Conservation (phyloP, 352 stramenopile genomes). For the Globisporangium nodosum region DNA sequence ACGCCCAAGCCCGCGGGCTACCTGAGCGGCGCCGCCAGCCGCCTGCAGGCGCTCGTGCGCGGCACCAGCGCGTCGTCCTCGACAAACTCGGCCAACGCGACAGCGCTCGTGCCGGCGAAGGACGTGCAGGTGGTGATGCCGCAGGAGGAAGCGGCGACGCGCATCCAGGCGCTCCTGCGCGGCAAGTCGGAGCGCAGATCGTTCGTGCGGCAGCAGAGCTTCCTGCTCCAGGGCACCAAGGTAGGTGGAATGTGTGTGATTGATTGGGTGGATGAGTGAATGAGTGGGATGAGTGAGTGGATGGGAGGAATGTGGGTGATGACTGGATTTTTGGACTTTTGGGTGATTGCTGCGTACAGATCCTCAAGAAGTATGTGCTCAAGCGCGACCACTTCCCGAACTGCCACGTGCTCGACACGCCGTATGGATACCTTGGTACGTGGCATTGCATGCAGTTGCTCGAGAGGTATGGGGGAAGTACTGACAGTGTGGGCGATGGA, state of each 20-base stretch:
- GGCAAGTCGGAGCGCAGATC: slow-evolving; percentile 45
- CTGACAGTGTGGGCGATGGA: background rate
- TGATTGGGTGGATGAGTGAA: background rate
- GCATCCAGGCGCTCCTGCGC: slow-evolving; percentile 67
- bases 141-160: slow-evolving; percentile 22
- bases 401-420: slow-evolving; percentile 64
- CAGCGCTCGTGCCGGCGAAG: background rate
- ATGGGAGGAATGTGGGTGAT: background rate
- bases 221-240: slow-evolving; percentile 68
- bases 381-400: slow-evolving; percentile 80
- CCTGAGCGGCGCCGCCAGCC: slow-evolving; percentile 30
- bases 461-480: too few relatives aligned
- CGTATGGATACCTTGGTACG: slow-evolving; percentile 57
- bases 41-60: slow-evolving; percentile 31
- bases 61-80: slow-evolving; percentile 4
- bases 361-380: slow-evolving; percentile 82
- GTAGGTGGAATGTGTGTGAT: slow-evolving; percentile 14
- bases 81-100: background rate
- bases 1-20: slow-evolving; percentile 21
- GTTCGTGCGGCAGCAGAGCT: slow-evolving; percentile 46
- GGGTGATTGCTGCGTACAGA: slow-evolving; percentile 16
- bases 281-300: background rate
- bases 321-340: background rate
- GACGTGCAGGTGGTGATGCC: slow-evolving; percentile 22
- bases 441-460: background rate